Conservation (phyloP, 805 yeast species). For the Saturnispora gosingensis region DNA sequence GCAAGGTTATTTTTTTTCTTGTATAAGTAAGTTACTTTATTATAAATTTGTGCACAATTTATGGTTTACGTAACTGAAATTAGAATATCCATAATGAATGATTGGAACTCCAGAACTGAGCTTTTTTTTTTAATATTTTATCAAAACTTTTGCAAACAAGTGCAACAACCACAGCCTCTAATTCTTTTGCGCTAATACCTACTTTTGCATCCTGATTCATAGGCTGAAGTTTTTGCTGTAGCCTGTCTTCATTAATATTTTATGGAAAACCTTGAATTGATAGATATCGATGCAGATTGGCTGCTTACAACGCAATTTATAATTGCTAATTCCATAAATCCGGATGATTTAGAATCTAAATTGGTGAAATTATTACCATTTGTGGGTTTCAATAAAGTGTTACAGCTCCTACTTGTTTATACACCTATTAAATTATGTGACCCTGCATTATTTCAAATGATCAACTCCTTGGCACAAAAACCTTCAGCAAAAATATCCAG, state of each 20-base stretch:
- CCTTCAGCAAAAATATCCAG: not conserved
- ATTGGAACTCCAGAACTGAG: too few species aligned
- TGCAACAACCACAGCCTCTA: too few species aligned
- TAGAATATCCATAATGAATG: too few species aligned
- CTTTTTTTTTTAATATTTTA: too few species aligned
- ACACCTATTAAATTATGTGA: not conserved
- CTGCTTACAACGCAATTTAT: constrained; percentile 1
- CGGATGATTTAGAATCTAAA: not conserved
- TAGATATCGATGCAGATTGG: not conserved
- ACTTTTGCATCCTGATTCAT: not conserved
- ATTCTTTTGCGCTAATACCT: not conserved
- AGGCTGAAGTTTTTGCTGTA: not conserved
- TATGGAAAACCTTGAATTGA: not conserved
- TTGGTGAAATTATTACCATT: not conserved
- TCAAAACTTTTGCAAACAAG: not conserved
- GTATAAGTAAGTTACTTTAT: too few species aligned
- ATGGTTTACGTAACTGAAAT: too few species aligned
- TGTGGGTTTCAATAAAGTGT: not conserved
- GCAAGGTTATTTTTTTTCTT: too few species aligned
- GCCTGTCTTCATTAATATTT: not conserved
- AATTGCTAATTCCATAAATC: not conserved
- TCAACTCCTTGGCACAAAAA: not conserved
- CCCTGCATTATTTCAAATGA: not conserved
- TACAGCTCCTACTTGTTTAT: not conserved
- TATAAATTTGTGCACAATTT: too few species aligned